Evolutionary conservation across 495 filamentous ascomycete species (phyloP).

Genomic region (Neurospora tetraspora): DNA sequence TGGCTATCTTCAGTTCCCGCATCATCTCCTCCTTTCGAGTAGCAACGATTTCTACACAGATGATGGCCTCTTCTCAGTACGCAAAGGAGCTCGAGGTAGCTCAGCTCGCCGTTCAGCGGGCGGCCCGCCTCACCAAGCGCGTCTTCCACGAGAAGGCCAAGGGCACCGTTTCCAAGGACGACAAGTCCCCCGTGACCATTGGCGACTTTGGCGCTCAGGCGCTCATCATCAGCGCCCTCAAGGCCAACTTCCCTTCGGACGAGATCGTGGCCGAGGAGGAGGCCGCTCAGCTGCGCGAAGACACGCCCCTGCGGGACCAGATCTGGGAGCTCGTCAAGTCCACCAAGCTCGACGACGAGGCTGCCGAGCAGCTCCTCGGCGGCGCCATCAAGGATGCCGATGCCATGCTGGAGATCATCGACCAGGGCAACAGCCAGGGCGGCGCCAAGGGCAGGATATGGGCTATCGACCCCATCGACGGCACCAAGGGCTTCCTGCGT

Average conservation of each 20-base stretch:
- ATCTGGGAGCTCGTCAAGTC: conserved; percentile 75
- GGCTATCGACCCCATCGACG: conserved; percentile 96
- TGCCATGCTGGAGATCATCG: conserved; percentile 78
- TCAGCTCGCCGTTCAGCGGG: conserved; percentile 85
- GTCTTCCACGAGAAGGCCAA: conserved; percentile 91
- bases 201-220: conserved; percentile 98
- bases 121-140: conserved; percentile 76
- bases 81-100: conserved; percentile 74
- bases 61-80: conserved; percentile 37
- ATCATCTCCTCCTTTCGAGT: background rate
- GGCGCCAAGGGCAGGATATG: conserved; percentile 79
- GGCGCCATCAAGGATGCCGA: conserved; percentile 59
- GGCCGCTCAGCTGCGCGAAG: conserved; percentile 59
- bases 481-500: conserved; percentile 91
- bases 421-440: conserved; percentile 69
- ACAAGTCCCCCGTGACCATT: conserved; percentile 93
- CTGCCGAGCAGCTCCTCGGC: conserved; percentile 46
- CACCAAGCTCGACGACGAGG: conserved; percentile 59
- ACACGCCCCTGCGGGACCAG: conserved; percentile 53
- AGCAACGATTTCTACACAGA: background rate
- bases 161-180: conserved; percentile 86
- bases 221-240: conserved; percentile 82
- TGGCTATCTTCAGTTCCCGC: conserved; percentile 10
- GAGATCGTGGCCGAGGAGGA: conserved; percentile 95
- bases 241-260: conserved; percentile 80